A percentile compares a stretch with the other conserved stretches of the same genome.
Conservation (phyloP, 148 eudicot genomes). For the Camellia granthamiana region DNA sequence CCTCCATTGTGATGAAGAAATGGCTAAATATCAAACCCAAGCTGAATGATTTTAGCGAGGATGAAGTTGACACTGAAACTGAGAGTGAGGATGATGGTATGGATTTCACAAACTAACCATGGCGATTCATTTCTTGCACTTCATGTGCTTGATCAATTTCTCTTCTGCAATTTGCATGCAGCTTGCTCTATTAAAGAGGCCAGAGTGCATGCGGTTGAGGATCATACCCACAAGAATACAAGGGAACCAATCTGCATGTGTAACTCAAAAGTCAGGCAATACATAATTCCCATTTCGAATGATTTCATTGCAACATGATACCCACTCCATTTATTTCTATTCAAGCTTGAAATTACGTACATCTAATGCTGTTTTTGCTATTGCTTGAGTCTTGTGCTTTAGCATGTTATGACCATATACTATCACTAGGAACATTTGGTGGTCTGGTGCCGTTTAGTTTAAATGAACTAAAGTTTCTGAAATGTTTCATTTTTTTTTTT, state of each 20-base stretch:
- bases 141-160: conserved; percentile 11
- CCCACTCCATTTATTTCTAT: neutral
- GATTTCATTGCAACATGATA: neutral
- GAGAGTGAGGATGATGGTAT: conserved; percentile 93
- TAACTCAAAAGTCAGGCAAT: conserved; percentile 40
- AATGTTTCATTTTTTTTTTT: neutral
- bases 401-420: neutral
- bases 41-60: conserved; percentile 82
- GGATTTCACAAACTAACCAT: neutral
- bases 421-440: neutral
- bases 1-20: conserved; percentile 88
- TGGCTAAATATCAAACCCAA: conserved; percentile 87
- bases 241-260: conserved; percentile 28
- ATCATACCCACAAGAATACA: conserved; percentile 22
- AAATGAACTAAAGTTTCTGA: neutral
- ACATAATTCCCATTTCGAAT: neutral
- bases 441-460: neutral
- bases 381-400: neutral
- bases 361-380: neutral
- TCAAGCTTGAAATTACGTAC: neutral
- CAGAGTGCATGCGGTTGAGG: conserved; percentile 22
- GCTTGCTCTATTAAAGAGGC: conserved; percentile 52
- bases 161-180: conserved; percentile 17
- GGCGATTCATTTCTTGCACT: neutral
- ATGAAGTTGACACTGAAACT: conserved; percentile 79